These are phyloP conservation scores for Austroboletus niveus DNA, from an alignment of 1,284 basidiomycete genomes.

Conservation along the genomic window DNA sequence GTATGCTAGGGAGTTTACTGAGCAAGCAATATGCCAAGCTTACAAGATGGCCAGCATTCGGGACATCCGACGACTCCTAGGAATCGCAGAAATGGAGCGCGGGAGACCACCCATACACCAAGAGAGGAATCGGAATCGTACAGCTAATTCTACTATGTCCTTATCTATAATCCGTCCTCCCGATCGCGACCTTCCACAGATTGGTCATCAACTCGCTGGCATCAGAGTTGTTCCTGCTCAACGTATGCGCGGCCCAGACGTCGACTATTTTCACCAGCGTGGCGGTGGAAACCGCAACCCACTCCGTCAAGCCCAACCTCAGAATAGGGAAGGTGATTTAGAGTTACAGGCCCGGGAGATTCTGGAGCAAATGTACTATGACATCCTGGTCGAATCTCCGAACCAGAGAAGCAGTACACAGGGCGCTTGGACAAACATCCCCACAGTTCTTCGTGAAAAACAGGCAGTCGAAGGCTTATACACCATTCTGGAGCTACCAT, in stretches of 20 bases:
- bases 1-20: background rate
- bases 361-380: slow-evolving; percentile 9
- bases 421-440: slow-evolving; percentile 11
- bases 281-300: background rate
- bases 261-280: slow-evolving; percentile 6
- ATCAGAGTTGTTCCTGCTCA: background rate
- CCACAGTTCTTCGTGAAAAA: background rate
- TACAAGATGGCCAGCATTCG: background rate
- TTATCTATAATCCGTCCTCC: background rate
- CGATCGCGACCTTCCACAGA: background rate
- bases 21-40: background rate
- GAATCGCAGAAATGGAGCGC: background rate
- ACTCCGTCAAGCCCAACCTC: background rate
- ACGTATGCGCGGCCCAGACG: background rate
- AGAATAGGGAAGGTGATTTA: background rate
- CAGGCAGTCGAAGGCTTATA: background rate
- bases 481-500: background rate
- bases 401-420: background rate
- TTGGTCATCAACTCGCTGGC: background rate
- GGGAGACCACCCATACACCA: background rate
- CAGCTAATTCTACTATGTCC: background rate
- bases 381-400: slow-evolving; percentile 9
- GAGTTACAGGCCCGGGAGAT: background rate
- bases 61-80: background rate
- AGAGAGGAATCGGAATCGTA: background rate